phyloP scores from a whole-genome alignment of 495 filamentous ascomycete species.

The Xylaria sp. region DNA sequence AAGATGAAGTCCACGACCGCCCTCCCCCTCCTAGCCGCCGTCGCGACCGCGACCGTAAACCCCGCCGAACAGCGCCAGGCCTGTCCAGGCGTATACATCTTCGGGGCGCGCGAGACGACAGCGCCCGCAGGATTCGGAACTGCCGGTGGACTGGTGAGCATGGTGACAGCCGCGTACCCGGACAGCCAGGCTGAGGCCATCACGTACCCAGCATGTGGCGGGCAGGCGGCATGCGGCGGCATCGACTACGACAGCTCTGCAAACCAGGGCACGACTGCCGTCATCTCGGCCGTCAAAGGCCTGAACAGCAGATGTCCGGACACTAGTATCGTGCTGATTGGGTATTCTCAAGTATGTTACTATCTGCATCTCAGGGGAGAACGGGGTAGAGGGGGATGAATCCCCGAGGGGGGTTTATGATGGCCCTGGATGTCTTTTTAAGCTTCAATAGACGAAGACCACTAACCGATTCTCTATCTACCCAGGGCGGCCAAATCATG shows the following conservation, averaged over 20 bases:
- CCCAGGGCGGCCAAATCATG: conserved; percentile 67
- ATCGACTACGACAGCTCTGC: conserved; percentile 62
- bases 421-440: not conserved
- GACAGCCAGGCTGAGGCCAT: conserved; percentile 64
- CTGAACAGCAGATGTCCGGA: conserved; percentile 61
- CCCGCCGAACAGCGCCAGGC: conserved; percentile 43
- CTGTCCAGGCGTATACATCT: conserved; percentile 64
- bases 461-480: not conserved
- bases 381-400: too few species aligned
- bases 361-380: not conserved
- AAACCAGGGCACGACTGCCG: conserved; percentile 58
- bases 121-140: conserved; percentile 63
- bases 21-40: conserved; percentile 26
- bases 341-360: conserved; percentile 63
- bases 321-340: conserved; percentile 65
- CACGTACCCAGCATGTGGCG: conserved; percentile 59
- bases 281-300: conserved; percentile 60
- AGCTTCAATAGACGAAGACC: not conserved
- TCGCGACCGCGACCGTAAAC: conserved; percentile 23
- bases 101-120: conserved; percentile 71
- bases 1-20: conserved; percentile 27
- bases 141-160: conserved; percentile 59
- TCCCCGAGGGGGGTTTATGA: too few species aligned
- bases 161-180: conserved; percentile 56
- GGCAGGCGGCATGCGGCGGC: conserved; percentile 53